phyloP scores from a whole-genome alignment of 805 yeast genomes.

The Saccharomycopsis olivae region DNA sequence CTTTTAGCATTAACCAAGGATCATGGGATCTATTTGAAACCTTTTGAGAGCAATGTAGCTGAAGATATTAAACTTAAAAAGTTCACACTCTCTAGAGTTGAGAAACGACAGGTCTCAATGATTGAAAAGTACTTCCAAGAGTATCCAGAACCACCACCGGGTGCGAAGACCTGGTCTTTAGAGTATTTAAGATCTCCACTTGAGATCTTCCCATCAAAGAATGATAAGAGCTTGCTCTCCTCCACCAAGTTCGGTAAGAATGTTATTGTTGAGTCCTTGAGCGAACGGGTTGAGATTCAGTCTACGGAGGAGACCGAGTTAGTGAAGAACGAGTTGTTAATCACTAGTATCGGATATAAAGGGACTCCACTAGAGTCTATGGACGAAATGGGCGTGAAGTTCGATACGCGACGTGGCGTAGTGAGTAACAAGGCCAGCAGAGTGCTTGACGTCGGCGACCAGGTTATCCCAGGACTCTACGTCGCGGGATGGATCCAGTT shows the following conservation, averaged over 20 bases:
- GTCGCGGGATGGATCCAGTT: slow-evolving; percentile 86
- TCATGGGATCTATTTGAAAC: slow-evolving; percentile 37
- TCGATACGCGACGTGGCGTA: slow-evolving; percentile 34
- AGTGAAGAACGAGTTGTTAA: slow-evolving; percentile 51
- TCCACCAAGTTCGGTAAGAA: slow-evolving; percentile 43
- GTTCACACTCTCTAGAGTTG: slow-evolving; percentile 37
- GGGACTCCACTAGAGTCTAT: slow-evolving; percentile 41
- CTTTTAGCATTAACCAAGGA: slow-evolving; percentile 47
- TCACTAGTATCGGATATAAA: slow-evolving; percentile 76
- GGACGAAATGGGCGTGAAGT: slow-evolving; percentile 44
- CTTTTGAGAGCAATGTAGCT: slow-evolving; percentile 32
- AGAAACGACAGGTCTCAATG: slow-evolving; percentile 56
- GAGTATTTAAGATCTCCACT: slow-evolving; percentile 62
- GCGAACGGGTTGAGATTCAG: slow-evolving; percentile 20
- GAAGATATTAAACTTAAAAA: slow-evolving; percentile 23
- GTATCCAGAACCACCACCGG: background rate
- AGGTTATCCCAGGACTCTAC: slow-evolving; percentile 42
- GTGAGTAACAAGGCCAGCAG: slow-evolving; percentile 27
- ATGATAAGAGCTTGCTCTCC: slow-evolving; percentile 29
- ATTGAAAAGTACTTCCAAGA: slow-evolving; percentile 36
- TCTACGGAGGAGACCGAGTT: slow-evolving; percentile 21
- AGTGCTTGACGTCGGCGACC: background rate
- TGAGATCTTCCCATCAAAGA: slow-evolving; percentile 24
- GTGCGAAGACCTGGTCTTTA: slow-evolving; percentile 45
- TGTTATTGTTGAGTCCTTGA: slow-evolving; percentile 24